phyloP scores from a whole-genome alignment of 1,139 yeast species.

The Kodamaea anthophila region DNA sequence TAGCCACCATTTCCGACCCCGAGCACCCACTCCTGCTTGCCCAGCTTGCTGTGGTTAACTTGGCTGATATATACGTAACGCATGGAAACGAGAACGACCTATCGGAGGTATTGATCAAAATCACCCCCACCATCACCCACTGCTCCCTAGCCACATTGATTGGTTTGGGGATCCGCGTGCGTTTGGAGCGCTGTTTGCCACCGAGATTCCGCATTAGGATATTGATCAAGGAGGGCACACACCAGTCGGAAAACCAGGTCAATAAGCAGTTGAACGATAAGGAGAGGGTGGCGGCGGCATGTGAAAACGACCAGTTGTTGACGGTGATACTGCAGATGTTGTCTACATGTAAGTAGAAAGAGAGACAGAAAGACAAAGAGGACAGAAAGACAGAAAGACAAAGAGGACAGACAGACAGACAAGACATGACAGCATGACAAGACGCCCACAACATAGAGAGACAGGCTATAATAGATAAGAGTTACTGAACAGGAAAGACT shows the following conservation, averaged over 20 bases:
- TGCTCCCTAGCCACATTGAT: conserved; percentile 94
- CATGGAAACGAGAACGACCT: conserved; percentile 50
- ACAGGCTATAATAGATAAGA: too few species aligned
- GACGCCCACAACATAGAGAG: too few species aligned
- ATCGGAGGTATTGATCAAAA: conserved; percentile 73
- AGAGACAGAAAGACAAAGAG: too few species aligned
- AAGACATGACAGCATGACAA: too few species aligned
- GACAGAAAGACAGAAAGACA: too few species aligned
- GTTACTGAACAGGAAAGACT: too few species aligned
- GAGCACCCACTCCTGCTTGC: conserved; percentile 96
- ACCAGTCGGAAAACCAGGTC: conserved; percentile 92
- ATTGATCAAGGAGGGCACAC: conserved; percentile 83
- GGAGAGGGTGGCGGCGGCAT: conserved; percentile 97
- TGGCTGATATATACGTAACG: conserved; percentile 67
- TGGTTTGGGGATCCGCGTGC: conserved; percentile 89
- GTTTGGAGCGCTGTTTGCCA: conserved; percentile 85
- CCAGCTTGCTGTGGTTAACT: conserved; percentile 88
- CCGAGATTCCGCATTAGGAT: conserved; percentile 77
- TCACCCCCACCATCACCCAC: conserved; percentile 97
- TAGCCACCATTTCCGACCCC: conserved; percentile 90
- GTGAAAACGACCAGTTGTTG: conserved; percentile 89
- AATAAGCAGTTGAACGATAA: conserved; percentile 95
- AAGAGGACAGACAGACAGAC: too few species aligned
- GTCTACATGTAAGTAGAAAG: conserved; percentile 57
- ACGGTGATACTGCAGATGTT: conserved; percentile 90